Evolutionary conservation across 768 basidiomycete genomes (phyloP).

Genomic region (Sutorius australiensis): DNA sequence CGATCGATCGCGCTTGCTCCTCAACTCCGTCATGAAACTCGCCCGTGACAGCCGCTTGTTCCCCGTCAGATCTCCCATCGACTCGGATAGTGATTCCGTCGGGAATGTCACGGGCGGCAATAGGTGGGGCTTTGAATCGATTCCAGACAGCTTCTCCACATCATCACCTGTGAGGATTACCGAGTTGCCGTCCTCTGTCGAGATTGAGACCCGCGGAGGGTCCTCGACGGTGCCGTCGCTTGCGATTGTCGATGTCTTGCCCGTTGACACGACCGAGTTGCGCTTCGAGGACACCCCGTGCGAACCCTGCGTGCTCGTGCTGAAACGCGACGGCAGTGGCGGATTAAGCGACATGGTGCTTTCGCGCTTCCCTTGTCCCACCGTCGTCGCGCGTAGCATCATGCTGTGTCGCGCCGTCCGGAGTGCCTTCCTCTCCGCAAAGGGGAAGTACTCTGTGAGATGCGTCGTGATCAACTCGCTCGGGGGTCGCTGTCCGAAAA

Average conservation of each 20-base stretch:
- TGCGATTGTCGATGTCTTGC: constrained; percentile 29
- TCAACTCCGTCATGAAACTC: constrained; percentile 78
- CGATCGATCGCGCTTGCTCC: constrained; percentile 77
- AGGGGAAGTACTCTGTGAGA: constrained; percentile 92
- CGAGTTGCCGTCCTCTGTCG: constrained; percentile 66
- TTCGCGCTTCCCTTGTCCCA: constrained; percentile 40
- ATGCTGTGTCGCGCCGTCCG: constrained; percentile 89
- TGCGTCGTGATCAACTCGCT: constrained; percentile 96
- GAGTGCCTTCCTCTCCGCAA: constrained; percentile 86
- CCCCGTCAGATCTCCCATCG: constrained; percentile 55
- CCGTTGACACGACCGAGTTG: constrained; percentile 34
- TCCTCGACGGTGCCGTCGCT: constrained; percentile 37
- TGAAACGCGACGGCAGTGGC: constrained; percentile 37
- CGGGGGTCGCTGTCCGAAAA: constrained; percentile 97
- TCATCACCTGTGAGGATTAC: constrained; percentile 58
- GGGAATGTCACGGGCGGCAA: constrained; percentile 78
- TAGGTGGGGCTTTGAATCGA: constrained; percentile 47
- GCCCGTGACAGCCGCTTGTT: constrained; percentile 36
- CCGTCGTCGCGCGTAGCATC: constrained; percentile 54
- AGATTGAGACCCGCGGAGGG: constrained; percentile 70
- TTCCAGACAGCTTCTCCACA: constrained; percentile 29
- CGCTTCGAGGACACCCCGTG: constrained; percentile 48
- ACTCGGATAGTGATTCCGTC: constrained; percentile 76
- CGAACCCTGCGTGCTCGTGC: constrained; percentile 34
- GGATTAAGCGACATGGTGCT: constrained; percentile 43